These are phyloP conservation scores for Stagonosporopsis cucurbitacearum DNA, from an alignment of 2,329 filamentous ascomycete genomes.

Conservation along the genomic window DNA sequence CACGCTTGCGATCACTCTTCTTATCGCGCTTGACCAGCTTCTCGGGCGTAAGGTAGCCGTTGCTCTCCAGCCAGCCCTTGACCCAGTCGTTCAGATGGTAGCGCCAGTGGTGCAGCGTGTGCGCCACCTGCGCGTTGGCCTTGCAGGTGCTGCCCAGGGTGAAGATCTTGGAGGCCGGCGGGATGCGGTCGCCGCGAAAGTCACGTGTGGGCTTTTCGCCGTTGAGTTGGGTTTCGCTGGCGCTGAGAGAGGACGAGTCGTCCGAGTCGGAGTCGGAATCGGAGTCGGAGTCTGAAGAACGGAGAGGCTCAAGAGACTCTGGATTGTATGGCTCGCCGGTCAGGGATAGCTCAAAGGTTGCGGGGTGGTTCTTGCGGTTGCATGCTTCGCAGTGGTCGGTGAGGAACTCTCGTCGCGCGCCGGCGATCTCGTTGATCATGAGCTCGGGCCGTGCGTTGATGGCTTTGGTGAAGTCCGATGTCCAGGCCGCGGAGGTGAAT, in stretches of 20 bases:
- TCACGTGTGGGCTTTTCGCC: constrained; percentile 37
- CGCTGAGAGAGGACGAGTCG: constrained; percentile 30
- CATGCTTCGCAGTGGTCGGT: constrained; percentile 69
- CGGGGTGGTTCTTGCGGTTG: constrained; percentile 71
- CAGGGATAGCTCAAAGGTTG: constrained; percentile 69
- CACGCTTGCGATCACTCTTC: constrained; percentile 65
- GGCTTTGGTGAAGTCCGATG: constrained; percentile 67
- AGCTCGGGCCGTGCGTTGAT: constrained; percentile 69
- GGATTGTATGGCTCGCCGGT: constrained; percentile 70
- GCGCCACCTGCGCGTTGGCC: constrained; percentile 71
- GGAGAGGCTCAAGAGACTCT: constrained; percentile 69
- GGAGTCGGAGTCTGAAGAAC: constrained; percentile 42
- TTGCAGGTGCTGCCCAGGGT: constrained; percentile 57
- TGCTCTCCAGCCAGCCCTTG: constrained; percentile 63
- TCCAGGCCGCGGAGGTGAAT: constrained; percentile 75
- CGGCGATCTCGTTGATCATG: constrained; percentile 45
- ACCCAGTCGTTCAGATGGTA: constrained; percentile 76
- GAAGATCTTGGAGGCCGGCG: constrained; percentile 38
- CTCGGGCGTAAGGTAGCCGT: constrained; percentile 64
- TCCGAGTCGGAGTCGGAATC: constrained; percentile 29
- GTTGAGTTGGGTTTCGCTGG: constrained; percentile 26
- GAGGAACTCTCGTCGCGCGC: constrained; percentile 21
- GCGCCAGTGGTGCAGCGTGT: constrained; percentile 78
- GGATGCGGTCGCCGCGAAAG: constrained; percentile 35
- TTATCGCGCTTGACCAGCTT: constrained; percentile 67